Evolutionary conservation across 805 yeast species (phyloP).

Genomic region (Saccharomyces mikatae): DNA sequence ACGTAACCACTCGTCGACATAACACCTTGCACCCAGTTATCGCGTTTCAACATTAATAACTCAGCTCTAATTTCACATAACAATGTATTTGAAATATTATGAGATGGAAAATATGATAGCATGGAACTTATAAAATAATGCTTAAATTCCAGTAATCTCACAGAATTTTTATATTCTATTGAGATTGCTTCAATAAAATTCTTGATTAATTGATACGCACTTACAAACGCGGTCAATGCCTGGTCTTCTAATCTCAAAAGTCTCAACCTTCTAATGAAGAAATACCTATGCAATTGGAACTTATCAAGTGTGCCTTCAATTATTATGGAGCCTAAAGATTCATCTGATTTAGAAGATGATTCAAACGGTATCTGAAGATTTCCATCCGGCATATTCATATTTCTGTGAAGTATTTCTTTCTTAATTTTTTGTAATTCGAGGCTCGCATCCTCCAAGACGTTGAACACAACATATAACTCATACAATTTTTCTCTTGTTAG

Average conservation of each 20-base stretch:
- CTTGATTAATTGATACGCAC: conserved; percentile 10
- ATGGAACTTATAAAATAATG: conserved; percentile 13
- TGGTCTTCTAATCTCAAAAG: conserved; percentile 10
- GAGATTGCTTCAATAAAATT: conserved; percentile 13
- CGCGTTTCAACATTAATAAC: conserved; percentile 33
- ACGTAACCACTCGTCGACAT: conserved; percentile 8
- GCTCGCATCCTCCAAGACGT: conserved; percentile 22
- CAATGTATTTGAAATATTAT: conserved; percentile 2
- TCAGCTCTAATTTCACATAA: conserved; percentile 34
- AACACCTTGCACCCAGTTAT: conserved; percentile 31
- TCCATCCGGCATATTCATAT: conserved; percentile 11
- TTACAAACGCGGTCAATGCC: conserved; percentile 5
- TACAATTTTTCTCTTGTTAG: conserved; percentile 20
- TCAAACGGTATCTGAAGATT: conserved; percentile 18
- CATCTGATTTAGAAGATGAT: conserved; percentile 1
- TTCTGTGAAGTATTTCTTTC: conserved; percentile 6
- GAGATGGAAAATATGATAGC: conserved; percentile 6
- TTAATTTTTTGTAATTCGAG: conserved; percentile 13
- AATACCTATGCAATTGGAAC: conserved; percentile 16
- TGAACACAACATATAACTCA: conserved; percentile 21
- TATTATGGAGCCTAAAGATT: conserved; percentile 10
- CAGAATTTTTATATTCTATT: conserved; percentile 6
- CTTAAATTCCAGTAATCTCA: conserved; percentile 18
- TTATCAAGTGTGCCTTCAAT: conserved; percentile 12
- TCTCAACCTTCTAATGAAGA: conserved; percentile 18